Evolutionary conservation across 148 eudicot species (phyloP).

Genomic region (Dysphania ambrosioides): DNA sequence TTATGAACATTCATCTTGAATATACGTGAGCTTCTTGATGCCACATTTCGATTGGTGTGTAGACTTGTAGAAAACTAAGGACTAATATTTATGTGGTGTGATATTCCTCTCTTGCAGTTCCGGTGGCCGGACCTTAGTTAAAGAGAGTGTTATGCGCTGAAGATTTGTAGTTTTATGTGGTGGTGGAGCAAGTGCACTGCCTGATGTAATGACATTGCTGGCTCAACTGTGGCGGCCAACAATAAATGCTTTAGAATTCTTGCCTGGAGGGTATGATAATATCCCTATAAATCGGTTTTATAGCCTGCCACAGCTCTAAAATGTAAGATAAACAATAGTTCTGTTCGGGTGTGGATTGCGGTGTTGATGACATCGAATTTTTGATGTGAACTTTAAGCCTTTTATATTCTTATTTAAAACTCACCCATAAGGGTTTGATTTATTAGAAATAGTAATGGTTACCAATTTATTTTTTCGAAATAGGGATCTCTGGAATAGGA

Average conservation of each 20-base stretch:
- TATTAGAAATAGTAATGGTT: not conserved
- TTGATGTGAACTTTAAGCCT: not conserved
- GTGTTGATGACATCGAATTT: not conserved
- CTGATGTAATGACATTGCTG: no score
- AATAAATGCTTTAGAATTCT: not conserved
- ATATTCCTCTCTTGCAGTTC: conserved; percentile 52
- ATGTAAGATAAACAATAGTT: not conserved
- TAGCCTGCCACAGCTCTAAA: conserved; percentile 10
- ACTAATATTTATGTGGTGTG: not conserved
- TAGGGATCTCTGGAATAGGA: not conserved
- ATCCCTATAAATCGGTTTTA: not conserved
- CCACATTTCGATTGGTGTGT: not conserved
- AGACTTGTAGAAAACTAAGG: not conserved
- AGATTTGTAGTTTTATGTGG: not conserved
- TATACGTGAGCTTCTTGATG: conserved; percentile 50
- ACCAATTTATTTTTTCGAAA: not conserved
- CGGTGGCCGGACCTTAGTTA: conserved; percentile 76
- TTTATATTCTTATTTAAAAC: not conserved
- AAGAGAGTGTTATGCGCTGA: conserved; percentile 85
- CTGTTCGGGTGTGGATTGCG: not conserved
- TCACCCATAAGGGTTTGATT: not conserved
- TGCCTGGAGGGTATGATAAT: not conserved
- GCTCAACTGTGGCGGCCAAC: not conserved
- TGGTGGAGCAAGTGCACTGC: not conserved
- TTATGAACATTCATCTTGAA: conserved; percentile 82